Conservation (phyloP, 257 asterid genomes). For the Nicotiana undulata region DNA sequence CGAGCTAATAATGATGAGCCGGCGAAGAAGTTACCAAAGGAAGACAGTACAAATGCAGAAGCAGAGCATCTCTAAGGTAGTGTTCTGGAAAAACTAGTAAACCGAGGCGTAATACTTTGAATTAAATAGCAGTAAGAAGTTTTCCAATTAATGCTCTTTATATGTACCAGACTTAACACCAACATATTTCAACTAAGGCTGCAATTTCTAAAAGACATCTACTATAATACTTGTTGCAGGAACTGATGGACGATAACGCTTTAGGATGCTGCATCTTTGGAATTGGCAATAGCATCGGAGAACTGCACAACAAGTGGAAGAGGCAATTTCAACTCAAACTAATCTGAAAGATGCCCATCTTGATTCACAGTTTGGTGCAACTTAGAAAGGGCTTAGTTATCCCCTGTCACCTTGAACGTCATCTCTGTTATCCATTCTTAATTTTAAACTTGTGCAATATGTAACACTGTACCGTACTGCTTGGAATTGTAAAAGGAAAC, state of each 20-base stretch:
- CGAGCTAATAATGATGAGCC: constrained; percentile 89
- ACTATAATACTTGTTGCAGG: constrained; percentile 32
- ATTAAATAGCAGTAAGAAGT: neutral
- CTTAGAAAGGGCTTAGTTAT: neutral
- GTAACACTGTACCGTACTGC: constrained; percentile 2
- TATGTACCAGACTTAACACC: neutral
- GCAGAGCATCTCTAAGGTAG: constrained; percentile 48
- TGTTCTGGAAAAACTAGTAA: neutral
- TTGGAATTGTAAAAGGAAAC: neutral
- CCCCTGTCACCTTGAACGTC: neutral
- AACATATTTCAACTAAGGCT: neutral
- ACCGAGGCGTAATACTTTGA: neutral
- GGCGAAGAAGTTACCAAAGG: constrained; percentile 67
- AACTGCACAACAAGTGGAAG: constrained; percentile 48
- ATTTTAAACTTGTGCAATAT: neutral
- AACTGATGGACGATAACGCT: constrained; percentile 35
- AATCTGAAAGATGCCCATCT: constrained; percentile 3
- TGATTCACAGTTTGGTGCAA: neutral
- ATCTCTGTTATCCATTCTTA: neutral
- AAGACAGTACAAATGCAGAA: constrained; percentile 39
- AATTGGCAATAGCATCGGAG: constrained; percentile 31
- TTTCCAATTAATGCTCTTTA: neutral
- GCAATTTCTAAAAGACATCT: neutral
- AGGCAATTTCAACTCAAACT: constrained; percentile 62
- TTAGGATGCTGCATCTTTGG: constrained; percentile 49